These are phyloP conservation scores for Chrysopogon serrulatus DNA, from an alignment of 176 grass and related monocot species.

Conservation along the genomic window DNA sequence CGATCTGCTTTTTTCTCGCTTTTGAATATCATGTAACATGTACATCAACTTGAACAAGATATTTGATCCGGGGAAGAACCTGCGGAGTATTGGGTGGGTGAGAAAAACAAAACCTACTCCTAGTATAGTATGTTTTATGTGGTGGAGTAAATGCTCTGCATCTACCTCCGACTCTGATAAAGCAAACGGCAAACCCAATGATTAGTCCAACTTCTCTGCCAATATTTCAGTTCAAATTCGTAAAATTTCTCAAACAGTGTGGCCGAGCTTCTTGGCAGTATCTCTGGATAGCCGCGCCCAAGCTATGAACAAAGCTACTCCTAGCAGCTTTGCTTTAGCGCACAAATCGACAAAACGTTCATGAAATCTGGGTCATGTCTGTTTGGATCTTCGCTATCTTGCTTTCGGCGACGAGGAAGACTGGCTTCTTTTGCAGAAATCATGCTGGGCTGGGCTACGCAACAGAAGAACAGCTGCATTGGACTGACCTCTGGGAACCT, in stretches of 20 bases:
- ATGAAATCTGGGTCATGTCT: neutral
- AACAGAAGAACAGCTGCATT: neutral
- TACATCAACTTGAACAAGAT: constrained; percentile 11
- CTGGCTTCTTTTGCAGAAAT: neutral
- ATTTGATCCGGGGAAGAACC: neutral
- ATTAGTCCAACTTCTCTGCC: neutral
- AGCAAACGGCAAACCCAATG: neutral
- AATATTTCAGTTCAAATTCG: neutral
- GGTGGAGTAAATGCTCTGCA: neutral
- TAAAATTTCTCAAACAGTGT: neutral
- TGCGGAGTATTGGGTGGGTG: neutral
- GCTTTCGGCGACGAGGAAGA: neutral
- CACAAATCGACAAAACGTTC: neutral
- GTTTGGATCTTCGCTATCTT: neutral
- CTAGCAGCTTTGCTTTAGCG: neutral
- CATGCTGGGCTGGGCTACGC: neutral
- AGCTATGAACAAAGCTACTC: neutral
- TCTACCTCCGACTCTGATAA: constrained; percentile 9
- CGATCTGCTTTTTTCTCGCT: neutral
- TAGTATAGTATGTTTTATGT: neutral
- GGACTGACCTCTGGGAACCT: neutral
- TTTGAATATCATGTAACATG: constrained; percentile 4
- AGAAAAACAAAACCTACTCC: neutral
- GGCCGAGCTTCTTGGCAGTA: neutral
- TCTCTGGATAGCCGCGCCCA: neutral